Conservation (phyloP, 805 yeast genomes). For the Naumovozyma dairenensis region DNA sequence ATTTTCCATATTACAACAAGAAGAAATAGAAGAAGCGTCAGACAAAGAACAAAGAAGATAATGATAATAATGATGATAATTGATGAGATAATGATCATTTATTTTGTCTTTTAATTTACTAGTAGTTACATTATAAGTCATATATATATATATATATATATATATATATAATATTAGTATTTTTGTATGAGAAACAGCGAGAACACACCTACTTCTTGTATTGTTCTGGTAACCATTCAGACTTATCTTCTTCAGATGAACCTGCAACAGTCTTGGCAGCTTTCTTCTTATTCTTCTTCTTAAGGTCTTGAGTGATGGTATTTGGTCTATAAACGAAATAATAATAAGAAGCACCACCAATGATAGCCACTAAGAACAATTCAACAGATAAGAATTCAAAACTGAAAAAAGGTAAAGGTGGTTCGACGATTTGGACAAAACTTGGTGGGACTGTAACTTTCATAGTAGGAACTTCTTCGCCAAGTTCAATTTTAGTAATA, state of each 20-base stretch:
- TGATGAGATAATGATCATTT: too few relatives aligned
- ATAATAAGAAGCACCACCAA: conserved; percentile 43
- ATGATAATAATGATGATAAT: too few relatives aligned
- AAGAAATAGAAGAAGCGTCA: too few relatives aligned
- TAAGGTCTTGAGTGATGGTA: background rate
- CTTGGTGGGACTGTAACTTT: conserved; percentile 49
- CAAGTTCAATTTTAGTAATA: too few relatives aligned
- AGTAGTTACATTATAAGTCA: too few relatives aligned
- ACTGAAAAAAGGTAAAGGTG: conserved; percentile 57
- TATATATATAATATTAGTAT: too few relatives aligned
- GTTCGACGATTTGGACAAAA: conserved; percentile 50
- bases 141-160: too few relatives aligned
- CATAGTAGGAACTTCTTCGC: conserved; percentile 35
- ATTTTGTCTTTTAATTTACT: too few relatives aligned
- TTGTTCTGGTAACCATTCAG: conserved; percentile 6
- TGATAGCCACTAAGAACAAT: conserved; percentile 38
- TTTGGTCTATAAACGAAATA: conserved; percentile 3
- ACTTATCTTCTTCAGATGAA: background rate
- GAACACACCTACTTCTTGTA: conserved; percentile 5
- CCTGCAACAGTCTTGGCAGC: background rate
- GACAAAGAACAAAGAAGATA: too few relatives aligned
- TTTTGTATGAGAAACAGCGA: too few relatives aligned
- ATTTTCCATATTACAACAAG: too few relatives aligned
- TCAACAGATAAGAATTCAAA: conserved; percentile 63
- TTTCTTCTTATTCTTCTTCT: background rate